Evolutionary conservation across 2,329 filamentous ascomycete genomes (phyloP).

Genomic region (Microdochium bolleyi): DNA sequence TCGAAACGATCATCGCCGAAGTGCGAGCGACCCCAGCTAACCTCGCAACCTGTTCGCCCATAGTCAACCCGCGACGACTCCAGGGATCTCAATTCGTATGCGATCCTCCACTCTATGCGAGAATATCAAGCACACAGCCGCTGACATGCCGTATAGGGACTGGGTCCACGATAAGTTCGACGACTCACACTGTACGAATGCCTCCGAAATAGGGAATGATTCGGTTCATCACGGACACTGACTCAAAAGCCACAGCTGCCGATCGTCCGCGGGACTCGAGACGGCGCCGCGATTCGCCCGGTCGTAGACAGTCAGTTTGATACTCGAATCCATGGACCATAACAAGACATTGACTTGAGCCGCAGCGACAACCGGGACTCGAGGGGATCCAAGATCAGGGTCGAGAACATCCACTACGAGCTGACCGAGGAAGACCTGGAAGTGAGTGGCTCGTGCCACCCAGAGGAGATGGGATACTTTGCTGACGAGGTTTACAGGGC

Average conservation of each 20-base stretch:
- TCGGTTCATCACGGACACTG: not conserved
- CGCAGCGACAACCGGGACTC: conserved; percentile 30
- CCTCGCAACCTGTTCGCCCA: conserved; percentile 41
- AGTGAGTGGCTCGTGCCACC: conserved; percentile 33
- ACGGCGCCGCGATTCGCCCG: conserved; percentile 30
- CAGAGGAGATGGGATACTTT: not conserved
- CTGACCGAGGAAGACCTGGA: conserved; percentile 77
- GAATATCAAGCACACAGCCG: conserved; percentile 8
- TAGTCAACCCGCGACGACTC: conserved; percentile 49
- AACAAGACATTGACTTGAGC: conserved; percentile 9
- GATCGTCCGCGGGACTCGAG: conserved; percentile 12
- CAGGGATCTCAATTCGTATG: conserved; percentile 64
- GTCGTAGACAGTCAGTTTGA: conserved; percentile 13
- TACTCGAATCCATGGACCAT: not conserved
- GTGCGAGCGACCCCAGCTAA: conserved; percentile 26
- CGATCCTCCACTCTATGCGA: conserved; percentile 7
- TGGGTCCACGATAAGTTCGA: conserved; percentile 93
- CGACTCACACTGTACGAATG: conserved; percentile 49
- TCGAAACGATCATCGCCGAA: conserved; percentile 20
- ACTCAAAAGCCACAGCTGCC: conserved; percentile 9
- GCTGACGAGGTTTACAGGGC: conserved; percentile 42
- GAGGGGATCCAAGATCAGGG: conserved; percentile 63
- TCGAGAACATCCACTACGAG: conserved; percentile 91
- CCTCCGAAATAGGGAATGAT: not conserved
- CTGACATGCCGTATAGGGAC: conserved; percentile 47